Conservation (phyloP, 1,139 yeast genomes). For the Scheffersomyces insectosa region DNA sequence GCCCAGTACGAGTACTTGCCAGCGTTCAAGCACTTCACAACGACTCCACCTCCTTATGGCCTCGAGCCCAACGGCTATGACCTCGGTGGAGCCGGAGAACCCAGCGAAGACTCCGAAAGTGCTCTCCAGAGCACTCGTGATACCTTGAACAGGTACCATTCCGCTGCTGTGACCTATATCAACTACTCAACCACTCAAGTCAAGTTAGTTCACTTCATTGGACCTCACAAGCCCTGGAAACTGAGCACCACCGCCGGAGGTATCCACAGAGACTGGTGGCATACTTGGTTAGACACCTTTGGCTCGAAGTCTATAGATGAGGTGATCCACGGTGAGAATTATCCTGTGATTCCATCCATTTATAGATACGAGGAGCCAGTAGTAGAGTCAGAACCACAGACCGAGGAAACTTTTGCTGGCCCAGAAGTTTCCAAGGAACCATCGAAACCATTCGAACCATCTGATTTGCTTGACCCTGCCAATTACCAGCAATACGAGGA, state of each 20-base stretch:
- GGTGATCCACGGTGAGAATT: conserved; percentile 6
- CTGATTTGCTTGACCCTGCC: conserved; percentile 29
- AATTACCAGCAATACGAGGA: conserved; percentile 27
- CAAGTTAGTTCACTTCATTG: conserved; percentile 78
- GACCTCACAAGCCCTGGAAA: conserved; percentile 81
- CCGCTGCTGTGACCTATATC: conserved; percentile 27
- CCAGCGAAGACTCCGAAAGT: neutral
- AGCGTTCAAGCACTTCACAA: conserved; percentile 63
- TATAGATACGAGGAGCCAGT: conserved; percentile 10
- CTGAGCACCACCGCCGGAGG: conserved; percentile 16
- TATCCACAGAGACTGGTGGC: conserved; percentile 45
- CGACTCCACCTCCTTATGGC: conserved; percentile 6
- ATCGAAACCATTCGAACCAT: conserved; percentile 13
- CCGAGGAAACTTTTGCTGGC: neutral
- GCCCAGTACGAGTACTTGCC: conserved; percentile 84
- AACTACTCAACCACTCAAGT: conserved; percentile 33
- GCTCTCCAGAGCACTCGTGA: conserved; percentile 13
- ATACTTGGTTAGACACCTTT: conserved; percentile 38
- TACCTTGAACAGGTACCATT: conserved; percentile 22
- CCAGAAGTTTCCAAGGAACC: conserved; percentile 6
- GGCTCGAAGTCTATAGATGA: conserved; percentile 17
- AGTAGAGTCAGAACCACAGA: conserved; percentile 8
- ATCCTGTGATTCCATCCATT: neutral
- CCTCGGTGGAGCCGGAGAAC: conserved; percentile 6
- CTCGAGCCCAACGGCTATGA: neutral